Conservation (phyloP, 2,329 filamentous ascomycete species). For the Colletotrichum cuscutae region DNA sequence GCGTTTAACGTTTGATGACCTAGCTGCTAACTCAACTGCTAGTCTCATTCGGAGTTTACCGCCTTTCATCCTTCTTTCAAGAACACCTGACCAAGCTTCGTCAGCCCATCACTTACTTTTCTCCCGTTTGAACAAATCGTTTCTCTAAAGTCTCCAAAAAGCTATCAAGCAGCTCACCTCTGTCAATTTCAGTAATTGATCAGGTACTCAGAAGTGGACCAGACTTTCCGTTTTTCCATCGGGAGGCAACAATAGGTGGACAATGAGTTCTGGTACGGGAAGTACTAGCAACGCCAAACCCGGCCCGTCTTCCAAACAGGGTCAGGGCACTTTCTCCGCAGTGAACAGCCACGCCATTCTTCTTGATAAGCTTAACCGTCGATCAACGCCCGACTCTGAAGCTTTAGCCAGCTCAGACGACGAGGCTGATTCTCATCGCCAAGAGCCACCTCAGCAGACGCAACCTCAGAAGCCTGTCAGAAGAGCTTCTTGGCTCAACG, state of each 20-base stretch:
- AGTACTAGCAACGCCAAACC: slow-evolving; percentile 55
- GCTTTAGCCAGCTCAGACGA: slow-evolving; percentile 95
- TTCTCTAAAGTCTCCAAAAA: not conserved
- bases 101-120: not conserved
- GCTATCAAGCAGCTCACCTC: not conserved
- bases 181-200: not conserved
- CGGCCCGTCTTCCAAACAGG: slow-evolving; percentile 61
- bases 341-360: slow-evolving; percentile 71
- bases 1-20: slow-evolving; percentile 34
- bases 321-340: slow-evolving; percentile 55
- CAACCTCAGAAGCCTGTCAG: slow-evolving; percentile 72
- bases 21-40: slow-evolving; percentile 23
- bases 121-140: slow-evolving; percentile 10
- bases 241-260: slow-evolving; percentile 34
- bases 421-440: slow-evolving; percentile 76
- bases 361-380: slow-evolving; percentile 79
- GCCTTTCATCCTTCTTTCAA: slow-evolving; percentile 36
- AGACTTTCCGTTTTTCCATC: slow-evolving; percentile 1
- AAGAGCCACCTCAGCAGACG: slow-evolving; percentile 59
- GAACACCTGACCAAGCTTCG: slow-evolving; percentile 8
- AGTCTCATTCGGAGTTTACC: slow-evolving; percentile 39
- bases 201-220: not conserved
- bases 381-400: slow-evolving; percentile 94
- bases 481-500: slow-evolving; percentile 87
- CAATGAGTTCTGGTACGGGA: slow-evolving; percentile 58